phyloP scores from a whole-genome alignment of 805 yeast genomes.

The Barnettozyma vustinii region DNA sequence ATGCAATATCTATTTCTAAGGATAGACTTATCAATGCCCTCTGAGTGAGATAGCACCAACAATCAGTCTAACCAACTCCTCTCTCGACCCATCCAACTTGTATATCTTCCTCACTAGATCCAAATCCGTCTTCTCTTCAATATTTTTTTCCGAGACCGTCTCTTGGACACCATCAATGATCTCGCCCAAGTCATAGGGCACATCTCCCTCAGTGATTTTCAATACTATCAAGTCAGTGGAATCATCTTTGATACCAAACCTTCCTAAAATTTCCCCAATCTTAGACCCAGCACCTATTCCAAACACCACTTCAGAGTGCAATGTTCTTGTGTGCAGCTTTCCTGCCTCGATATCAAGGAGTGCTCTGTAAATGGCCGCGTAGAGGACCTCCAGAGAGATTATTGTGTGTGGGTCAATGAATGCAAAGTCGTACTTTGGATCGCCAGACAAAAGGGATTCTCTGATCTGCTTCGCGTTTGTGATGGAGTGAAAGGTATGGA shows the following conservation, averaged over 20 bases:
- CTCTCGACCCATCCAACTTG: constrained; percentile 14
- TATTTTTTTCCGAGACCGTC: constrained; percentile 28
- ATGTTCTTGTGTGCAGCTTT: constrained; percentile 51
- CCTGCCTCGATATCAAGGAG: constrained; percentile 44
- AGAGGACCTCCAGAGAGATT: constrained; percentile 56
- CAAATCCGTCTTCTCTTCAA: constrained; percentile 30
- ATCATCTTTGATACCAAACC: constrained; percentile 60
- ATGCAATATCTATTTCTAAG: background rate
- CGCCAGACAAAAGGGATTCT: constrained; percentile 37
- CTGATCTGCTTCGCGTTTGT: constrained; percentile 40
- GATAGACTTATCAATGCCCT: constrained; percentile 28
- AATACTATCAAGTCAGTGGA: constrained; percentile 43
- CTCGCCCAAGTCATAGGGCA: constrained; percentile 13
- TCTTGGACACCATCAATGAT: constrained; percentile 32
- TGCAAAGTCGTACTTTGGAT: constrained; percentile 51
- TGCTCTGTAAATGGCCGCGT: constrained; percentile 56
- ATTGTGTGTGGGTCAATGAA: constrained; percentile 58
- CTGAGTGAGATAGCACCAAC: constrained; percentile 45
- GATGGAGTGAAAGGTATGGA: constrained; percentile 44
- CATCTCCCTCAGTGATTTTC: constrained; percentile 33
- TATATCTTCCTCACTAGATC: constrained; percentile 27
- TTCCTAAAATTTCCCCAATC: constrained; percentile 62
- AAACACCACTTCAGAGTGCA: constrained; percentile 69
- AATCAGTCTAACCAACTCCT: constrained; percentile 34
- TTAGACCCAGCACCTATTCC: constrained; percentile 67